Conservation (phyloP, 1,139 yeast species). For the Spathaspora sp. region DNA sequence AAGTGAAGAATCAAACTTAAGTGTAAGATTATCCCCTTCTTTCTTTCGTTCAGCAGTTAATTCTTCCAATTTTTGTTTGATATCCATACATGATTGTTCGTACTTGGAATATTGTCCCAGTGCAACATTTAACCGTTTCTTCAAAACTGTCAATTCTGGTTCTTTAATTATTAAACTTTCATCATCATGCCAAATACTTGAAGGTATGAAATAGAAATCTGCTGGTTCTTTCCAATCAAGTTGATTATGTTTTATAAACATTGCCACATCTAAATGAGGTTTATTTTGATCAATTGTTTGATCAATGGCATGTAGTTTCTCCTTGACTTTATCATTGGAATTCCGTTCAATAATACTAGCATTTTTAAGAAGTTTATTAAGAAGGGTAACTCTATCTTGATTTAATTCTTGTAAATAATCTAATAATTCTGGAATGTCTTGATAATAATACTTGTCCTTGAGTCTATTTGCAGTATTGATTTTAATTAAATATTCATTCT, state of each 20-base stretch:
- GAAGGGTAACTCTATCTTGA: conserved; percentile 70
- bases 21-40: conserved; percentile 32
- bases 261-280: conserved; percentile 77
- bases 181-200: conserved; percentile 97
- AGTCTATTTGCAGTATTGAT: conserved; percentile 85
- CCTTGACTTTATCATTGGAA: conserved; percentile 52
- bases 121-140: conserved; percentile 55
- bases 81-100: conserved; percentile 44
- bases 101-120: conserved; percentile 44
- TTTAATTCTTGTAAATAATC: conserved; percentile 85
- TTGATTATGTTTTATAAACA: conserved; percentile 88
- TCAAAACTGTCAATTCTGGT: conserved; percentile 65
- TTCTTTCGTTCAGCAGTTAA: conserved; percentile 34
- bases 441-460: conserved; percentile 90
- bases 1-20: conserved; percentile 55
- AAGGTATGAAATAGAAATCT: conserved; percentile 83
- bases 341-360: conserved; percentile 67
- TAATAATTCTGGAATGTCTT: conserved; percentile 87
- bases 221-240: conserved; percentile 80
- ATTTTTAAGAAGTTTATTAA: conserved; percentile 68
- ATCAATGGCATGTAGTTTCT: conserved; percentile 54
- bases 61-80: conserved; percentile 55
- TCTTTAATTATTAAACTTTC: conserved; percentile 67
- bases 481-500: conserved; percentile 77
- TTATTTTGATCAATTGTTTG: conserved; percentile 66